A percentile compares a stretch with the other conserved stretches of the same genome.
These are phyloP conservation scores for Saitozyma podzolica DNA, from an alignment of 768 basidiomycete species.

Conservation along the genomic window DNA sequence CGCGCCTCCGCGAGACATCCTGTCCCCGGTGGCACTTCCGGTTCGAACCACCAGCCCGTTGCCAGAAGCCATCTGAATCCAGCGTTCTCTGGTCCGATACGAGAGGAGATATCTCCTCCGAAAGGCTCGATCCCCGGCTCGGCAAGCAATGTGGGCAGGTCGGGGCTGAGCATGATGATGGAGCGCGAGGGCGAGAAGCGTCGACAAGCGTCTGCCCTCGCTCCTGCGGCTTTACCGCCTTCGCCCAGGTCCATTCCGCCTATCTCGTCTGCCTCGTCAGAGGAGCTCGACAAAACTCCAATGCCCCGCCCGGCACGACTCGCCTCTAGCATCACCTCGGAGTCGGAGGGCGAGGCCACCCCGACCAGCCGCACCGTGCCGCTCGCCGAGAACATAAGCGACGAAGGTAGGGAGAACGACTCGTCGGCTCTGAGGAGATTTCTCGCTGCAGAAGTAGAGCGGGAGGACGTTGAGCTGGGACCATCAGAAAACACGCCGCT, in stretches of 20 bases:
- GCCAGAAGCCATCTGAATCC: constrained; percentile 37
- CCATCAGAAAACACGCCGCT: constrained; percentile 31
- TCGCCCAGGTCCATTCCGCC: too few species aligned
- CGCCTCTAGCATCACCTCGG: neutral
- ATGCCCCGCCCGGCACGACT: neutral
- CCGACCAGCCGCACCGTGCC: neutral
- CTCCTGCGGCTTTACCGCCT: too few species aligned
- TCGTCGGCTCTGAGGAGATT: constrained; percentile 29
- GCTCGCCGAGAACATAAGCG: neutral
- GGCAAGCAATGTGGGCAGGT: constrained; percentile 15
- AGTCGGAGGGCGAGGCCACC: neutral
- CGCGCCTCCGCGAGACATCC: neutral
- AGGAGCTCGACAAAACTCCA: neutral
- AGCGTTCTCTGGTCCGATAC: constrained; percentile 7
- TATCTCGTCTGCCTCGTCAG: constrained; percentile 9
- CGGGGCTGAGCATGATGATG: constrained; percentile 46
- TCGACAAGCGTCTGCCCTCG: neutral
- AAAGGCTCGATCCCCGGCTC: neutral
- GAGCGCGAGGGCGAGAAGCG: constrained; percentile 29
- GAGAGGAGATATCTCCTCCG: constrained; percentile 10
- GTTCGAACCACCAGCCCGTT: constrained; percentile 14
- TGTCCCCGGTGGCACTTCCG: neutral
- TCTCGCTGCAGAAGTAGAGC: constrained; percentile 24
- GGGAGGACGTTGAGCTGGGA: constrained; percentile 21
- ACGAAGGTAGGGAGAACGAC: constrained; percentile 3